phyloP scores from a whole-genome alignment of 129 eudicot genomes.

The Pittosporum tobira region DNA sequence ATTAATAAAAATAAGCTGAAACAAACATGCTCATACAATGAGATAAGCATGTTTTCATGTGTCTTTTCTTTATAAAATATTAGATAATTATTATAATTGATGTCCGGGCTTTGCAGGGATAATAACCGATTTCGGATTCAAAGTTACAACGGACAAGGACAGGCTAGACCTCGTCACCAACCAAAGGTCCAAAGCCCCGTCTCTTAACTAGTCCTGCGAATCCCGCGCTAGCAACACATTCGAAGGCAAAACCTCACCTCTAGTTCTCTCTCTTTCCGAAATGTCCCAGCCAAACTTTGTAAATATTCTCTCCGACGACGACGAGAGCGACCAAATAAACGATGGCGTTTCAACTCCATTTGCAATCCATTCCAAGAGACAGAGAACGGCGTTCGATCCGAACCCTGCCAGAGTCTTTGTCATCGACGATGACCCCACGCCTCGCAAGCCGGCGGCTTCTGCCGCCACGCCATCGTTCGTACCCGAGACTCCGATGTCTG shows the following conservation, averaged over 20 bases:
- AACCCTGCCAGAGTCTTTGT: constrained; percentile 33
- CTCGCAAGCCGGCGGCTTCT: constrained; percentile 19
- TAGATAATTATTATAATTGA: too few relatives aligned
- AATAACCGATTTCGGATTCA: too few relatives aligned
- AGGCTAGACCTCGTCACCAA: background rate
- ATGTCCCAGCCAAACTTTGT: constrained; percentile 43
- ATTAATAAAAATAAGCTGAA: too few relatives aligned
- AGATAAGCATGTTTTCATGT: too few relatives aligned
- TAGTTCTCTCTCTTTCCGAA: background rate
- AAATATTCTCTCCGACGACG: constrained; percentile 50
- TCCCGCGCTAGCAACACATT: constrained; percentile 14
- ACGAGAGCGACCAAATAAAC: constrained; percentile 6
- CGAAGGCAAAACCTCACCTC: background rate
- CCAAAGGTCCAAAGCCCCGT: too few relatives aligned
- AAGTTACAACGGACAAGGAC: background rate
- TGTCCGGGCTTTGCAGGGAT: too few relatives aligned
- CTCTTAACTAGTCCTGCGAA: too few relatives aligned
- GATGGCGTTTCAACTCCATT: constrained; percentile 20
- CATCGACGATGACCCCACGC: constrained; percentile 61
- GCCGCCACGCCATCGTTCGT: constrained; percentile 21
- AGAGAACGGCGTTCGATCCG: constrained; percentile 16
- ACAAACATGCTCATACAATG: too few relatives aligned
- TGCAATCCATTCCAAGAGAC: constrained; percentile 26
- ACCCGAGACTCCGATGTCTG: constrained; percentile 36
- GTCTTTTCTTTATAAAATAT: too few relatives aligned